Evolutionary conservation across 176 grass and related monocot species (phyloP).

Genomic region (Melocanna baccifera): DNA sequence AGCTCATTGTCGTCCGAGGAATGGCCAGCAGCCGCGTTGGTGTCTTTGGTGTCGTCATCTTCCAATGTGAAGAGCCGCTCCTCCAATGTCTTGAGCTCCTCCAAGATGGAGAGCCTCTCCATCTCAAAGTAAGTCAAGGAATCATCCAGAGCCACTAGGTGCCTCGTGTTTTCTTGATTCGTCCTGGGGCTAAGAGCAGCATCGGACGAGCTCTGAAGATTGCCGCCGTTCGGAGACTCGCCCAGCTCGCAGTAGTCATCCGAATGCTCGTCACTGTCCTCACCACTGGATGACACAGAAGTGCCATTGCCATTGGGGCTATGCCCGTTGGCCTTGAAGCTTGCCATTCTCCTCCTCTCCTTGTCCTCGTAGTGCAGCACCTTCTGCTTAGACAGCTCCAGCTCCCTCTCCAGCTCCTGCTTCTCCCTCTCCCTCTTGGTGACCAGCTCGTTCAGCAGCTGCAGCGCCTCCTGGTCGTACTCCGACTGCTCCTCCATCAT

Average conservation of each 20-base stretch:
- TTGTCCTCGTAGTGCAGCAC: slow-evolving; percentile 61
- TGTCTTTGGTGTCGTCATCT: slow-evolving; percentile 49
- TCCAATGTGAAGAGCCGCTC: slow-evolving; percentile 80
- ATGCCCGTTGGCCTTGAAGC: slow-evolving; percentile 35
- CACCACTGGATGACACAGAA: slow-evolving; percentile 60
- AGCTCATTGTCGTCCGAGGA: slow-evolving; percentile 34
- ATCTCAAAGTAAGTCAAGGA: slow-evolving; percentile 87
- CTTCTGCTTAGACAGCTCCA: slow-evolving; percentile 62
- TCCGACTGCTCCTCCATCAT: slow-evolving; percentile 99
- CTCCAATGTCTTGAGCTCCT: slow-evolving; percentile 84
- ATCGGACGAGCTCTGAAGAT: slow-evolving; percentile 31
- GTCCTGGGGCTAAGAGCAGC: slow-evolving; percentile 1
- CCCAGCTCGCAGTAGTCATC: slow-evolving; percentile 44
- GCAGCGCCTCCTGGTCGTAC: slow-evolving; percentile 97
- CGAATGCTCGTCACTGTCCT: slow-evolving; percentile 47
- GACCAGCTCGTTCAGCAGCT: slow-evolving; percentile 86
- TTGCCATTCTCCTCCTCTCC: slow-evolving; percentile 38
- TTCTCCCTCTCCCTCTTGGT: slow-evolving; percentile 96
- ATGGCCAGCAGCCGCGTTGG: slow-evolving; percentile 27
- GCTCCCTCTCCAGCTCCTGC: slow-evolving; percentile 80
- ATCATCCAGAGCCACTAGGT: slow-evolving; percentile 61
- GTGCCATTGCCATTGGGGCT: slow-evolving; percentile 39
- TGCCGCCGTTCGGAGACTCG: slow-evolving; percentile 45
- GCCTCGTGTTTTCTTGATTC: slow-evolving; percentile 31
- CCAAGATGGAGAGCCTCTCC: slow-evolving; percentile 88